Evolutionary conservation across 108 stramenopile species (phyloP), one percentile per base, ranked within the genome.

Genomic region (Fragilaria crotonensis): DNA sequence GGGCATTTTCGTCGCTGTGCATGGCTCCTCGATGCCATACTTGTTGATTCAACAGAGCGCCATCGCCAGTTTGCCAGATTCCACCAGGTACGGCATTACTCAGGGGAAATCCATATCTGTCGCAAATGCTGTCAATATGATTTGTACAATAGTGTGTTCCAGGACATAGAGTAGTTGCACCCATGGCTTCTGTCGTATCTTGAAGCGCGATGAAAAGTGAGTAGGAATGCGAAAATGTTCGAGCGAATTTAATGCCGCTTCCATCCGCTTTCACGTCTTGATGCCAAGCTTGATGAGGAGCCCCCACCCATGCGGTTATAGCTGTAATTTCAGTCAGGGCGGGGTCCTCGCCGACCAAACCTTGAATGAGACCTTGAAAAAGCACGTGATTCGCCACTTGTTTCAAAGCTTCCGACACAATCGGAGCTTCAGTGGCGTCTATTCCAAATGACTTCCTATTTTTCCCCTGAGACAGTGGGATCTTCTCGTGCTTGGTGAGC

Each of bases 191-290:
- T 0, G 78, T 74, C 0, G 69, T 73, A 31, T 77, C 57, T 64
- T 83, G 82, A 0, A 83, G 60, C 1, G 82, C 66, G 1, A 83
- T 62, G 47, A 79, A 79, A 18, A 83, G 30, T 7, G 68, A 65
- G 53, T 79, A 83, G 30, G 78, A 77, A 58, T 83, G 78, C 21
- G 54, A 61, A 51, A 74, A 83, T 33, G 81, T 83, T 30, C 77
- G 63, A 0, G 76, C 82, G 63, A 59, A 83, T 47, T 58, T 70
- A 36, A 79, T 57, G 28, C 55, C 75, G 57, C 77, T 75, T 2
- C 82, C 82, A 47, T 76, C 74, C 0, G 60, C 55, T 46, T 83
- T 83, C 23, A 75, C 75, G 58, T 83, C 82, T 5, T 72, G 53
- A 58, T 83, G 82, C 78, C 78, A 79, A 11, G 51, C 48, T 64